phyloP scores from a whole-genome alignment of 805 yeast genomes.

The Kazachstania viticola region DNA sequence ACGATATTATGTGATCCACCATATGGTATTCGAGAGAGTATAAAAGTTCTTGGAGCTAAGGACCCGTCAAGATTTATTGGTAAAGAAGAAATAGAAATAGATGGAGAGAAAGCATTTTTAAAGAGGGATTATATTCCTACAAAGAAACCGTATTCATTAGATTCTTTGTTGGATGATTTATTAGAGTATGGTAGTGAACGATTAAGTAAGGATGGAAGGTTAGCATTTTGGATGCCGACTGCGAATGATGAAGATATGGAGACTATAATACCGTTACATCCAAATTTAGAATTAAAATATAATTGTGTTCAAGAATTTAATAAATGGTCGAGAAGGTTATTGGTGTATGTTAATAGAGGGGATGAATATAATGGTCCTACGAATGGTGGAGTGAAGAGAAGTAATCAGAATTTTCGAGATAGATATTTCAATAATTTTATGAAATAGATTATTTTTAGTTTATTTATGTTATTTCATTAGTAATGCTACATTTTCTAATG shows the following conservation, averaged over 20 bases:
- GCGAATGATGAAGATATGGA: slow-evolving; percentile 74
- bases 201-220: slow-evolving; percentile 63
- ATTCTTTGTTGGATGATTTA: slow-evolving; percentile 65
- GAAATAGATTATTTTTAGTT: slow-evolving; percentile 3
- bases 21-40: slow-evolving; percentile 92
- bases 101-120: slow-evolving; percentile 67
- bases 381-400: slow-evolving; percentile 33
- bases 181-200: slow-evolving; percentile 60
- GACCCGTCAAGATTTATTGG: slow-evolving; percentile 59
- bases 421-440: slow-evolving; percentile 64
- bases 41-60: slow-evolving; percentile 82
- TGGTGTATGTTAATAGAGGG: slow-evolving; percentile 67
- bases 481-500: slow-evolving; percentile 63
- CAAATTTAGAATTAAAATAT: slow-evolving; percentile 54
- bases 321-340: slow-evolving; percentile 83
- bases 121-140: slow-evolving; percentile 83
- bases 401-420: slow-evolving; percentile 54
- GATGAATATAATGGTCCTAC: slow-evolving; percentile 40
- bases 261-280: slow-evolving; percentile 69
- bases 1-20: slow-evolving; percentile 94
- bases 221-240: slow-evolving; percentile 97
- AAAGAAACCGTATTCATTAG: slow-evolving; percentile 79
- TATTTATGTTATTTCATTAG: slow-evolving; percentile 11
- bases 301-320: slow-evolving; percentile 79
- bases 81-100: slow-evolving; percentile 60